A percentile compares a stretch with the other conserved stretches of the same genome.
phyloP scores from a whole-genome alignment of 2,329 filamentous ascomycete genomes.

The Cordyceps militaris region DNA sequence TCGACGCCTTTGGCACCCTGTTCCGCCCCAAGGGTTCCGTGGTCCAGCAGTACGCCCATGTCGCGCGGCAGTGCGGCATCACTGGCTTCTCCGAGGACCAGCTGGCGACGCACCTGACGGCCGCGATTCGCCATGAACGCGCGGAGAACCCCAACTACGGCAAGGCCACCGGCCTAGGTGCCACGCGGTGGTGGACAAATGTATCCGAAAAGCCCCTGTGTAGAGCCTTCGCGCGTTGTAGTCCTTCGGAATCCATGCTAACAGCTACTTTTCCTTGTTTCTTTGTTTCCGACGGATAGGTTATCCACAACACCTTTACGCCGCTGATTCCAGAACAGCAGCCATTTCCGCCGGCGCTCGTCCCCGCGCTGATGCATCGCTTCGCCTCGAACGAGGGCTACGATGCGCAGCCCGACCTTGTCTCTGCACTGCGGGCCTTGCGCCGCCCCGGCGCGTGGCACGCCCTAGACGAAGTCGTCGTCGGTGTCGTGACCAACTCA shows the following conservation, averaged over 20 bases:
- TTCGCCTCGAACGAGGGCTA: slow-evolving; percentile 51
- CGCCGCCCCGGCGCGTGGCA: slow-evolving; percentile 17
- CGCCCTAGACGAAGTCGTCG: slow-evolving; percentile 32
- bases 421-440: slow-evolving; percentile 37
- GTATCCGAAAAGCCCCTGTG: slow-evolving; percentile 26
- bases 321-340: slow-evolving; percentile 28
- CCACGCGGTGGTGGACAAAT: slow-evolving; percentile 53
- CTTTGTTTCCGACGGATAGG: slow-evolving; percentile 26
- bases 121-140: slow-evolving; percentile 41
- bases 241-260: not conserved
- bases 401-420: slow-evolving; percentile 37
- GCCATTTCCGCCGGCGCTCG: slow-evolving; percentile 37
- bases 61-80: slow-evolving; percentile 45
- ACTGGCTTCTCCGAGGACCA: slow-evolving; percentile 33
- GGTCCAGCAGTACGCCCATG: slow-evolving; percentile 44
- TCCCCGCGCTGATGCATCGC: slow-evolving; percentile 40
- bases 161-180: slow-evolving; percentile 40
- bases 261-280: not conserved
- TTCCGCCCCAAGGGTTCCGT: slow-evolving; percentile 47
- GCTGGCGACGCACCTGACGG: slow-evolving; percentile 26
- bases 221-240: not conserved
- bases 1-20: slow-evolving; percentile 61
- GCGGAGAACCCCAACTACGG: slow-evolving; percentile 53
- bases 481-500: slow-evolving; percentile 57
- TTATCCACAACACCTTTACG: slow-evolving; percentile 47